These are phyloP conservation scores for Alliaria petiolata DNA, from an alignment of 345 rosid genomes.

Conservation along the genomic window DNA sequence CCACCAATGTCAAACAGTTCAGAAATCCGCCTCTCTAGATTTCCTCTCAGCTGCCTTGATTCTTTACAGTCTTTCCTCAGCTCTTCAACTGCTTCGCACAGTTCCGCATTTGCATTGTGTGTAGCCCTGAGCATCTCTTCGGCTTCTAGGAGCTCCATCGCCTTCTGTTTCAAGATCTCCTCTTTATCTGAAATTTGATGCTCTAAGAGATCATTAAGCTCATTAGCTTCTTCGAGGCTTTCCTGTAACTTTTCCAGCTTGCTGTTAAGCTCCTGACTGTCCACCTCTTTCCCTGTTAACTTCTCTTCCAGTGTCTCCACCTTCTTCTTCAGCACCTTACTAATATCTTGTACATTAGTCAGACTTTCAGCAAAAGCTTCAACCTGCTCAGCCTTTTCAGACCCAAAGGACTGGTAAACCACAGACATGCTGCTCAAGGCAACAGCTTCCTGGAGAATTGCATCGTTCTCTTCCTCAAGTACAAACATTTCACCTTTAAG, in stretches of 20 bases:
- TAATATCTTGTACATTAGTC: conserved; percentile 33
- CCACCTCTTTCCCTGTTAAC: conserved; percentile 48
- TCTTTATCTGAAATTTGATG: conserved; percentile 46
- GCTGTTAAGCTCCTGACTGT: conserved; percentile 38
- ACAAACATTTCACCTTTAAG: conserved; percentile 41
- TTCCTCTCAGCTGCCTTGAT: conserved; percentile 38
- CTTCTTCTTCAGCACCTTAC: conserved; percentile 45
- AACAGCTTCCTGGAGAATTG: conserved; percentile 47
- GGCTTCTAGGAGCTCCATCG: conserved; percentile 54
- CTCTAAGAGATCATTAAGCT: conserved; percentile 55
- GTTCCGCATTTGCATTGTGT: conserved; percentile 47
- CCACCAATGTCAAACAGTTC: conserved; percentile 43
- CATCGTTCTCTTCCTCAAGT: conserved; percentile 59
- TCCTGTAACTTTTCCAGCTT: conserved; percentile 47
- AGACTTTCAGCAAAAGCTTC: conserved; percentile 46
- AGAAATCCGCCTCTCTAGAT: conserved; percentile 41
- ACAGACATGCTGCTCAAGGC: conserved; percentile 44
- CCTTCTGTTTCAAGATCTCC: conserved; percentile 56
- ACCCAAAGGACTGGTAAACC: conserved; percentile 49
- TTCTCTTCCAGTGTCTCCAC: conserved; percentile 43
- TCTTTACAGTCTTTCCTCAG: conserved; percentile 56
- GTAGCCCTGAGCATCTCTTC: conserved; percentile 67
- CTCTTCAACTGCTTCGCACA: conserved; percentile 54
- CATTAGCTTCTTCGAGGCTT: conserved; percentile 53
- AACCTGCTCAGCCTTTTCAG: conserved; percentile 52